These are phyloP conservation scores for Rusavskia elegans DNA, from an alignment of 495 filamentous ascomycete genomes.

Conservation along the genomic window DNA sequence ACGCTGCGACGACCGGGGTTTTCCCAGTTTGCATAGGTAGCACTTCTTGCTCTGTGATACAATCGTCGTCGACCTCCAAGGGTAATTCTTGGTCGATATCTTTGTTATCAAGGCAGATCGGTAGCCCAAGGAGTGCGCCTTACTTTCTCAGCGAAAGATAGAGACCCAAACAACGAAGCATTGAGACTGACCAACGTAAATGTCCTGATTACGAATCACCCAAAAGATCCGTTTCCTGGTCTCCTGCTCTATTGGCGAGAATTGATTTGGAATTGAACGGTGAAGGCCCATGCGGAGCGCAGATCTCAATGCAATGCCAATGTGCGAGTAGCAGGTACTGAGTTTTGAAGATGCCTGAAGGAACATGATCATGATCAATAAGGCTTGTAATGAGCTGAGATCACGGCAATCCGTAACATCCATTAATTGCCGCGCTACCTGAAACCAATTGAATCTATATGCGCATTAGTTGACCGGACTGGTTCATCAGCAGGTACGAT, in stretches of 20 bases:
- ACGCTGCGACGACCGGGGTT: constrained; percentile 60
- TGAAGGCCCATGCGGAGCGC: constrained; percentile 79
- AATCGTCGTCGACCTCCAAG: constrained; percentile 76
- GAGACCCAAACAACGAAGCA: background rate
- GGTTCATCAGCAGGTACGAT: background rate
- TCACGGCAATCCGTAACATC: constrained; percentile 90
- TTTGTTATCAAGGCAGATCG: constrained; percentile 67
- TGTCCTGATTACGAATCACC: constrained; percentile 84
- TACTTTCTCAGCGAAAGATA: background rate
- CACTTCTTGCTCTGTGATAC: constrained; percentile 66
- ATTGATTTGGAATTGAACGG: constrained; percentile 55
- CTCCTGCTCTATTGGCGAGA: constrained; percentile 75
- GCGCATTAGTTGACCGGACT: background rate
- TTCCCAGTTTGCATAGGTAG: constrained; percentile 55
- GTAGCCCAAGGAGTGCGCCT: constrained; percentile 68
- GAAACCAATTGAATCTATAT: constrained; percentile 72
- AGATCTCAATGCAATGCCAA: constrained; percentile 78
- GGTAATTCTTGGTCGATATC: constrained; percentile 88
- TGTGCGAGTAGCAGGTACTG: constrained; percentile 84
- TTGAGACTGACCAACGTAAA: constrained; percentile 45
- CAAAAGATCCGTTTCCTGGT: constrained; percentile 77
- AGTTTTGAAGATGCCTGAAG: constrained; percentile 81
- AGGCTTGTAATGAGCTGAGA: constrained; percentile 65
- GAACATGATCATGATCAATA: constrained; percentile 87
- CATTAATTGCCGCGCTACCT: constrained; percentile 58